Evolutionary conservation across 2,329 filamentous ascomycete genomes (phyloP), one percentile per base, ranked within the genome.

Genomic region (Blumeria hordei): DNA sequence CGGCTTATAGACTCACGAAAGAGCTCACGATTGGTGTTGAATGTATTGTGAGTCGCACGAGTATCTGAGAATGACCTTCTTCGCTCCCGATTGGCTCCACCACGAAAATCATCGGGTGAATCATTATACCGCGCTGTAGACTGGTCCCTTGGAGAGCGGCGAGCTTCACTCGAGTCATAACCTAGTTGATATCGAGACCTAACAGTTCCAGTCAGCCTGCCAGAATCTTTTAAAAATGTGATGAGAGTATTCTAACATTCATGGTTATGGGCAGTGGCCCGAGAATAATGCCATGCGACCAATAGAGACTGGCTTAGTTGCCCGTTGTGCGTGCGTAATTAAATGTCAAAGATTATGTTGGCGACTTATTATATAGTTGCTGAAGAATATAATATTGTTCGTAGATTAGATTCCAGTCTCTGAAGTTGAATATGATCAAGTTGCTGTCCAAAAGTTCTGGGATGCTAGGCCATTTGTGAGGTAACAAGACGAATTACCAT

Each of bases 1-100:
- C 63, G 61, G 44, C 57, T 56, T 12, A 54, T 54, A 6, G 73
- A 64, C 61, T 79, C 76, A 55, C 74, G 72, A 58, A 79, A 80
- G 11, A 63, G 66, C 60, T 81, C 77, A 60, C 80, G 73, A 60
- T 74, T 75, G 1, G 74, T 67, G 60, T 74, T 75, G 58, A 85
- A 85, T n/a, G 72, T 69, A 33, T 75, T 72, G 55, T 72, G 71
- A 62, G 61, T 65, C 16, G 59, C 56, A 47, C 62, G 57, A 16
- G 59, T 54, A 56, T 62, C 62, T 14, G 62, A 55, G 45, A 61
- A 60, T n/a, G 63, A 64, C 33, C 62, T 59, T 10, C 63, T 59
- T 58, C 62, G 60, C 39, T 65, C 64, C 36, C 64, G 62, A 50
- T 52, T 56, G 35, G 55, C 51, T 4, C 60, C 61, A 53, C 61